Percentiles rank a stretch among this genome's conserved stretches.
These are phyloP conservation scores for Aspergillus sp. DNA, from an alignment of 2,329 filamentous ascomycete species.

Conservation along the genomic window DNA sequence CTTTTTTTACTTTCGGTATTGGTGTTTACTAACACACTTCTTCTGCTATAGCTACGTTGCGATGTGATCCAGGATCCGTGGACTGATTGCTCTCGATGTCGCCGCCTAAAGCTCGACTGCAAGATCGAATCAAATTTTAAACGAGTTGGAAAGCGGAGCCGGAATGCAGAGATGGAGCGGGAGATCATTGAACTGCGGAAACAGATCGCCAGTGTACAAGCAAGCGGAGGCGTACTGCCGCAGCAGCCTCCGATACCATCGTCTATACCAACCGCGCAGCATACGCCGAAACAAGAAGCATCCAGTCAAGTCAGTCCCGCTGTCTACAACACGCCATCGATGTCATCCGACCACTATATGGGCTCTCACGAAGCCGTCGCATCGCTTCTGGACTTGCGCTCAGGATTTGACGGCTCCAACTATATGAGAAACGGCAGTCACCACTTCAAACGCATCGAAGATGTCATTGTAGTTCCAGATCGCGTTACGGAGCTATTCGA, in stretches of 20 bases:
- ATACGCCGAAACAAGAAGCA: constrained; percentile 36
- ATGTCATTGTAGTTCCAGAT: constrained; percentile 44
- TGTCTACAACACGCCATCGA: constrained; percentile 34
- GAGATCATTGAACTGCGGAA: constrained; percentile 52
- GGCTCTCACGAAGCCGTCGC: constrained; percentile 50
- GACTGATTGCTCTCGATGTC: constrained; percentile 59
- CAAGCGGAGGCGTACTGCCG: constrained; percentile 19
- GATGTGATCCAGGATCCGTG: constrained; percentile 65
- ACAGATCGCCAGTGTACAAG: constrained; percentile 42
- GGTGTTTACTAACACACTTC: background rate
- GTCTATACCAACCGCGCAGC: constrained; percentile 21
- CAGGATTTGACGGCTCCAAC: constrained; percentile 42
- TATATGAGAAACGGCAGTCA: constrained; percentile 49
- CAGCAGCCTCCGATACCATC: constrained; percentile 23
- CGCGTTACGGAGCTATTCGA: constrained; percentile 46
- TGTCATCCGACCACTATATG: constrained; percentile 43
- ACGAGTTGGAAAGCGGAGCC: constrained; percentile 63
- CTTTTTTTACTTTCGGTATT: background rate
- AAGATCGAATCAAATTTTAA: constrained; percentile 69
- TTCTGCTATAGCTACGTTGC: constrained; percentile 56
- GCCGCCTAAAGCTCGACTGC: constrained; percentile 61
- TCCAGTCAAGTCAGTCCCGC: constrained; percentile 34
- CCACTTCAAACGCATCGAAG: constrained; percentile 52
- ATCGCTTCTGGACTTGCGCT: constrained; percentile 49
- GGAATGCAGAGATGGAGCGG: constrained; percentile 64